Conservation (phyloP, 768 basidiomycete genomes). For the Pisolithus marmoratus region DNA sequence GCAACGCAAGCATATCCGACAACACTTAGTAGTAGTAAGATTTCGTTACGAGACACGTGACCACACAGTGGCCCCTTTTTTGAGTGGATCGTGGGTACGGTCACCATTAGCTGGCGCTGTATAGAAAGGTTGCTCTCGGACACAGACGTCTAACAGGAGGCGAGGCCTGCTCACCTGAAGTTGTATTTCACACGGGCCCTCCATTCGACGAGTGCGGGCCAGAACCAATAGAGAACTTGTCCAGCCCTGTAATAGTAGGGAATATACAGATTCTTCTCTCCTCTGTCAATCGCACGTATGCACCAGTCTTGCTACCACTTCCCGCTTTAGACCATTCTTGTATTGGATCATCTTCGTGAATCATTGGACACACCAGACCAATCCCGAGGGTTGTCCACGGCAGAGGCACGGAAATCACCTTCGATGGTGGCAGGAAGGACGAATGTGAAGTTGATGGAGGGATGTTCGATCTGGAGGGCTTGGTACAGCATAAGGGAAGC, state of each 20-base stretch:
- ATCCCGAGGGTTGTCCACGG: conserved; percentile 51
- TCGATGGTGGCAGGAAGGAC: conserved; percentile 68
- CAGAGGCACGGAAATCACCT: conserved; percentile 73
- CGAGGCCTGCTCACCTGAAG: conserved; percentile 27
- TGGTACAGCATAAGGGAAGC: conserved; percentile 76
- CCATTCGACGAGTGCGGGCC: conserved; percentile 53
- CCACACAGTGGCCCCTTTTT: neutral
- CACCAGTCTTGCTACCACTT: conserved; percentile 55
- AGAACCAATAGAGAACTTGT: conserved; percentile 61
- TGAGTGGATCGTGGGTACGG: neutral
- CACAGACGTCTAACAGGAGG: neutral
- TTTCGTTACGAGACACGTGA: neutral
- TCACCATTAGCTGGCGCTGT: neutral
- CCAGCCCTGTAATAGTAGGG: conserved; percentile 42
- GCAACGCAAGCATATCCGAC: neutral
- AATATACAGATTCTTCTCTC: conserved; percentile 55
- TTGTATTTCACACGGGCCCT: conserved; percentile 61
- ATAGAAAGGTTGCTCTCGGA: neutral
- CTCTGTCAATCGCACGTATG: conserved; percentile 52
- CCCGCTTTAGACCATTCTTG: conserved; percentile 51
- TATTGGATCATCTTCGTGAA: conserved; percentile 48
- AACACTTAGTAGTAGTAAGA: neutral
- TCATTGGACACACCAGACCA: conserved; percentile 25
- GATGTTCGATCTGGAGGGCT: conserved; percentile 75
- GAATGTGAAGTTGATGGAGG: conserved; percentile 54